phyloP scores from a whole-genome alignment of 2,329 filamentous ascomycete species.

The Metarhizium rileyi region DNA sequence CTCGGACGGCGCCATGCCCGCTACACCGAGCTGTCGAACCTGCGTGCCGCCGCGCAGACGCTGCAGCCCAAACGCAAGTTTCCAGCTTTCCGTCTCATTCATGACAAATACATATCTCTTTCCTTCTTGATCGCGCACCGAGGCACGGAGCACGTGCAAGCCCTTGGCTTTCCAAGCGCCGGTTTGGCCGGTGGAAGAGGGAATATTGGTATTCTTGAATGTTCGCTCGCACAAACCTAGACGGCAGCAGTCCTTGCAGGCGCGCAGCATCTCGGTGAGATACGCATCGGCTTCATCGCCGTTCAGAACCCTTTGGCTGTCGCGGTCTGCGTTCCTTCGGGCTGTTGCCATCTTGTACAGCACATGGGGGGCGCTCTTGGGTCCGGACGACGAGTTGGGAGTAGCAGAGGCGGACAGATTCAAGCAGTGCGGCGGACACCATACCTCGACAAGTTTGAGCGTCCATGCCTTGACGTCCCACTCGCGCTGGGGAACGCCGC shows the following conservation, averaged over 20 bases:
- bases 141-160: slow-evolving; percentile 53
- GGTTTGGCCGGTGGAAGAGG: slow-evolving; percentile 31
- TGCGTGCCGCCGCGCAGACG: slow-evolving; percentile 50
- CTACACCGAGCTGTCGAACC: slow-evolving; percentile 48
- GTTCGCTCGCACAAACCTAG: slow-evolving; percentile 38
- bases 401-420: slow-evolving; percentile 30
- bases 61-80: slow-evolving; percentile 53
- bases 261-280: slow-evolving; percentile 49
- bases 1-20: slow-evolving; percentile 44
- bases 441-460: slow-evolving; percentile 84
- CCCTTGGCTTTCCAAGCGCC: slow-evolving; percentile 46
- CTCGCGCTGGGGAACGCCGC: slow-evolving; percentile 84
- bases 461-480: slow-evolving; percentile 99
- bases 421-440: slow-evolving; percentile 59
- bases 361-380: slow-evolving; percentile 31
- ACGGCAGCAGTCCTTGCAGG: slow-evolving; percentile 56
- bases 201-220: slow-evolving; percentile 33
- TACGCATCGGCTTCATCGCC: slow-evolving; percentile 60
- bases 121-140: slow-evolving; percentile 54
- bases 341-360: slow-evolving; percentile 37
- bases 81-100: slow-evolving; percentile 57
- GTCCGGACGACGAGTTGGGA: slow-evolving; percentile 29
- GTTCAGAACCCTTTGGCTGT: slow-evolving; percentile 41
- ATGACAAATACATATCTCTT: slow-evolving; percentile 58
- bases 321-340: slow-evolving; percentile 38